Conservation (phyloP, 148 eudicot species). For the Drosera capensis region DNA sequence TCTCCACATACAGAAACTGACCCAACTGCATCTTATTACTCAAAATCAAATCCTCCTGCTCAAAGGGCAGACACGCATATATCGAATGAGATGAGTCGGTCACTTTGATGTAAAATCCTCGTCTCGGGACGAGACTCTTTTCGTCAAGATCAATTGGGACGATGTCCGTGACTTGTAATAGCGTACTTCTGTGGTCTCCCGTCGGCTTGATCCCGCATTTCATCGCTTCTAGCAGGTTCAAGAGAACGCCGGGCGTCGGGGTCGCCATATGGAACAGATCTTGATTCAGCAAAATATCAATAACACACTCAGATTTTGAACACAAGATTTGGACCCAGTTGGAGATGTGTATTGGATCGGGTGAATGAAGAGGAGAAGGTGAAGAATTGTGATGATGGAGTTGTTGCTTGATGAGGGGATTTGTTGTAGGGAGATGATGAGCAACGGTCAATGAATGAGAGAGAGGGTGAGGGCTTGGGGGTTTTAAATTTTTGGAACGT, state of each 20-base stretch:
- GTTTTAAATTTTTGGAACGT: no score
- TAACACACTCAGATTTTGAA: no score
- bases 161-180: constrained; percentile 75
- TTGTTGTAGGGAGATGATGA: no score
- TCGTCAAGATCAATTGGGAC: constrained; percentile 90
- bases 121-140: constrained; percentile 63
- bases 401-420: no score
- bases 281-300: no score
- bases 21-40: constrained; percentile 84
- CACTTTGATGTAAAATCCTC: constrained; percentile 69
- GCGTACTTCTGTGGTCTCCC: constrained; percentile 53
- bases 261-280: no score
- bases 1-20: constrained; percentile 69
- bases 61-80: constrained; percentile 58
- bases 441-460: no score
- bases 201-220: constrained; percentile 60
- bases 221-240: constrained; percentile 64
- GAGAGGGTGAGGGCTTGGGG: no score
- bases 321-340: no score
- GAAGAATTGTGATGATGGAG: no score
- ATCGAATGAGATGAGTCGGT: constrained; percentile 87
- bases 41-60: constrained; percentile 80
- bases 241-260: constrained; percentile 62
- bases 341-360: no score
- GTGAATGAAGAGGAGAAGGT: no score